Percentiles rank a stretch among this genome's conserved stretches.
Conservation (phyloP, 2,329 filamentous ascomycete genomes). For the Venturia oleaginea region DNA sequence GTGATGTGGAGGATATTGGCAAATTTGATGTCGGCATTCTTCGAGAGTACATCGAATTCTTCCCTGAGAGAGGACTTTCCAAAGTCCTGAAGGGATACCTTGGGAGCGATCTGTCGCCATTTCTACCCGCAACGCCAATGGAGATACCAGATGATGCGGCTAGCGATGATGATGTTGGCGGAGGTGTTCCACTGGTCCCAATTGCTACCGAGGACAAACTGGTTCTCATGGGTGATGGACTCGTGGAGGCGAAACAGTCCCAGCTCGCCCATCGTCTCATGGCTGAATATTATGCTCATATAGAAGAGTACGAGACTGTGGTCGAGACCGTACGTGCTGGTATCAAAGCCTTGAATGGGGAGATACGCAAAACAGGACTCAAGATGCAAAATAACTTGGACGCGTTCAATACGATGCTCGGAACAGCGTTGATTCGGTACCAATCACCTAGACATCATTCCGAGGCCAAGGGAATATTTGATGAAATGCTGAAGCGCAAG, state of each 20-base stretch:
- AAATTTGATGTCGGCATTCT: constrained; percentile 73
- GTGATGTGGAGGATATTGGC: constrained; percentile 62
- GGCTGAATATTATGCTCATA: constrained; percentile 69
- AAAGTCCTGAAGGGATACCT: constrained; percentile 77
- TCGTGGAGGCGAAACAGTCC: constrained; percentile 49
- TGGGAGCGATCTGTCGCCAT: constrained; percentile 75
- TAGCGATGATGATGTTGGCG: constrained; percentile 38
- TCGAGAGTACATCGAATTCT: constrained; percentile 70
- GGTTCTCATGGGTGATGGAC: constrained; percentile 30
- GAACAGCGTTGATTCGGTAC: constrained; percentile 80
- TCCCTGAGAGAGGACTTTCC: constrained; percentile 72
- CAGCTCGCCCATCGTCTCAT: constrained; percentile 75
- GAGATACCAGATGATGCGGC: constrained; percentile 24
- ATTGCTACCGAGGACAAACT: constrained; percentile 13
- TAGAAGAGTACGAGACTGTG: constrained; percentile 77
- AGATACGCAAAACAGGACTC: constrained; percentile 60
- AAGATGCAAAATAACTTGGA: constrained; percentile 56
- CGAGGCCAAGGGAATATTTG: constrained; percentile 80
- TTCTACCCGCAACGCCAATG: constrained; percentile 39
- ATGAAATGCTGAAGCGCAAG: constrained; percentile 68
- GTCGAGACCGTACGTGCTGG: constrained; percentile 74
- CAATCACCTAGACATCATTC: constrained; percentile 83
- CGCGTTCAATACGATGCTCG: constrained; percentile 67
- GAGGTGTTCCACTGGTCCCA: constrained; percentile 39
- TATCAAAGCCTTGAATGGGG: constrained; percentile 48